A percentile compares a stretch with the other conserved stretches of the same genome.
phyloP scores from a whole-genome alignment of 1,284 basidiomycete species.

The Phaffia rhodozyma region DNA sequence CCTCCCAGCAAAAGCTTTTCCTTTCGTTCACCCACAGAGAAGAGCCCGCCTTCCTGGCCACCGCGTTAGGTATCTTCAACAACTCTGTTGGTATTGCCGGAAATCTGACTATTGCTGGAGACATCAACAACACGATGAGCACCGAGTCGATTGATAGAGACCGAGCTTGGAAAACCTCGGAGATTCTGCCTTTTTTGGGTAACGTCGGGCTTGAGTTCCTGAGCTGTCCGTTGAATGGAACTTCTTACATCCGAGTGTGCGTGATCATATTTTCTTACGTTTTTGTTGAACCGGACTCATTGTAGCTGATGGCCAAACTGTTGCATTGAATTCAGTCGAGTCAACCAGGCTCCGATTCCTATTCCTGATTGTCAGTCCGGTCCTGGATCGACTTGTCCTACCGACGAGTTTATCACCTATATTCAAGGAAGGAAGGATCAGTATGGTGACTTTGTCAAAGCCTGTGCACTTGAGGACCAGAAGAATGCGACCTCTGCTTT shows the following conservation, averaged over 20 bases:
- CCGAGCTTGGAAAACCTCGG: slow-evolving; percentile 27
- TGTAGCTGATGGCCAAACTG: too few relatives aligned
- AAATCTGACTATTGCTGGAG: slow-evolving; percentile 12
- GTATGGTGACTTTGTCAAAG: neutral
- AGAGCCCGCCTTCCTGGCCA: slow-evolving; percentile 25
- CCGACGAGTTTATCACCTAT: neutral
- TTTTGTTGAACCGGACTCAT: neutral
- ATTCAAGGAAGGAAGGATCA: neutral
- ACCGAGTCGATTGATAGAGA: slow-evolving; percentile 18
- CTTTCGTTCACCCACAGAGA: slow-evolving; percentile 29
- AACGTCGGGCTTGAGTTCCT: slow-evolving; percentile 29
- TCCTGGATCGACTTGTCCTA: neutral
- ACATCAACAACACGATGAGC: slow-evolving; percentile 19
- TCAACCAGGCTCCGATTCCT: slow-evolving; percentile 9
- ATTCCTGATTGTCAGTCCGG: neutral
- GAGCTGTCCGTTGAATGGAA: slow-evolving; percentile 15
- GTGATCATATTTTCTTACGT: neutral
- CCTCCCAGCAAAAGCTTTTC: slow-evolving; percentile 23
- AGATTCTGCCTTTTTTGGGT: slow-evolving; percentile 30
- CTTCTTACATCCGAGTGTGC: neutral
- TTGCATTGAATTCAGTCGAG: neutral
- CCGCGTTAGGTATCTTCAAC: slow-evolving; percentile 29
- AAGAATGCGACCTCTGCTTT: neutral
- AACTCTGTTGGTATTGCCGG: neutral
- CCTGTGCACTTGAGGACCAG: neutral